Conservation (phyloP, 179 eudicot genomes). For the Silene coronaria region DNA sequence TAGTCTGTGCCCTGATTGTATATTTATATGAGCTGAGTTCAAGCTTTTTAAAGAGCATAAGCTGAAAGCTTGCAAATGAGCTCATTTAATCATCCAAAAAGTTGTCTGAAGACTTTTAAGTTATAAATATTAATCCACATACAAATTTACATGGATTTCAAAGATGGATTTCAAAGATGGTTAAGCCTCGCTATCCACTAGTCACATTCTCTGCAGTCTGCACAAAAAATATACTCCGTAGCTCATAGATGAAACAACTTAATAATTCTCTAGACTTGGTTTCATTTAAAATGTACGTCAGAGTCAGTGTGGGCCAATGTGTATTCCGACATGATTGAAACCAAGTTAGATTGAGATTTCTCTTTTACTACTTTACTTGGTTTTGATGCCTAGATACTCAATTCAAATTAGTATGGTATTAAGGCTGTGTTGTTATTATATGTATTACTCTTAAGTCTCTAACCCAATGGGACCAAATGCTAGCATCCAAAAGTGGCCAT, state of each 20-base stretch:
- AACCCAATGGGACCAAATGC: not conserved
- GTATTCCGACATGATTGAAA: not conserved
- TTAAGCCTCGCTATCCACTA: no score
- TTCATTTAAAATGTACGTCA: no score
- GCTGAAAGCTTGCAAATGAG: slow-evolving; percentile 4
- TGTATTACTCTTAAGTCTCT: not conserved
- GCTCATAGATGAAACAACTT: no score
- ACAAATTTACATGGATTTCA: not conserved
- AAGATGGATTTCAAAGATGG: no score
- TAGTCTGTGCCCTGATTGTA: not conserved
- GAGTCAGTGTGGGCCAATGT: not conserved
- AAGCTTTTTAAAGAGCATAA: not conserved
- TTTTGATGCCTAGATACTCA: not conserved
- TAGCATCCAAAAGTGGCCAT: not conserved
- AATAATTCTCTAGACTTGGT: no score
- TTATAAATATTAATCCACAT: no score
- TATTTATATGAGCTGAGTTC: not conserved
- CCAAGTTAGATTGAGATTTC: not conserved
- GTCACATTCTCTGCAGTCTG: no score
- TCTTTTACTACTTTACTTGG: not conserved
- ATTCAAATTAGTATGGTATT: not conserved
- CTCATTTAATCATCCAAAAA: slow-evolving; percentile 6
- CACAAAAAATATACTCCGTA: no score
- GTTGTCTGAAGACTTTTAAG: not conserved
- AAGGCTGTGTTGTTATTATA: not conserved